These are phyloP conservation scores for Endotrypanum monterogeii DNA, from an alignment of 208 protist species.

Conservation along the genomic window DNA sequence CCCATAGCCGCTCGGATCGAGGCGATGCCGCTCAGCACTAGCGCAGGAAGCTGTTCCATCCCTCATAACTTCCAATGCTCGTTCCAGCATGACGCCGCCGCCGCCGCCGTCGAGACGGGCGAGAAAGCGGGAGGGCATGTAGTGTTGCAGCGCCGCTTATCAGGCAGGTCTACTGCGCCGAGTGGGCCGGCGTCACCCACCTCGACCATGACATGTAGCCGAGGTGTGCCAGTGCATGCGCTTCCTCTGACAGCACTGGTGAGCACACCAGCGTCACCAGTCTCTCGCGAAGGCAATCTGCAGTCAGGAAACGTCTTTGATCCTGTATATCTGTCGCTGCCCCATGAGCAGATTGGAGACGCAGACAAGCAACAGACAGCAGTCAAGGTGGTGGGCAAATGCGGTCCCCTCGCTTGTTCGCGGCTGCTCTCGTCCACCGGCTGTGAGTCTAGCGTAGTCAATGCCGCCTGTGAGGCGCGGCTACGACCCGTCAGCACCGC, in stretches of 20 bases:
- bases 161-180: not conserved
- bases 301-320: not conserved
- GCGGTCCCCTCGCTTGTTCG: not conserved
- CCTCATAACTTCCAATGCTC: not conserved
- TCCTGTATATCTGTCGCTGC: not conserved
- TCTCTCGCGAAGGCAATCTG: not conserved
- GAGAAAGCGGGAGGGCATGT: not conserved
- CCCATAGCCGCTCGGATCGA: conserved; percentile 9
- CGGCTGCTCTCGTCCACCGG: conserved; percentile 6
- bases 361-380: not conserved
- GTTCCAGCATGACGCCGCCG: not conserved
- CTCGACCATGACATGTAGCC: not conserved
- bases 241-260: not conserved
- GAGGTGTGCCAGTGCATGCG: not conserved
- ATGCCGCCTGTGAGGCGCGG: conserved; percentile 10
- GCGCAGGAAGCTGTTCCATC: not conserved
- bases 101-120: not conserved
- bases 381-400: not conserved
- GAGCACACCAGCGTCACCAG: not conserved
- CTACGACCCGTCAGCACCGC: conserved; percentile 2
- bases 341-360: not conserved
- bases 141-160: conserved; percentile 7
- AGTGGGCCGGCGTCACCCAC: not conserved
- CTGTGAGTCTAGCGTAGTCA: not conserved
- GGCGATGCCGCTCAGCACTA: not conserved